These are phyloP conservation scores for Trichoderma simmonsii DNA, from an alignment of 2,329 filamentous ascomycete genomes.

Conservation along the genomic window DNA sequence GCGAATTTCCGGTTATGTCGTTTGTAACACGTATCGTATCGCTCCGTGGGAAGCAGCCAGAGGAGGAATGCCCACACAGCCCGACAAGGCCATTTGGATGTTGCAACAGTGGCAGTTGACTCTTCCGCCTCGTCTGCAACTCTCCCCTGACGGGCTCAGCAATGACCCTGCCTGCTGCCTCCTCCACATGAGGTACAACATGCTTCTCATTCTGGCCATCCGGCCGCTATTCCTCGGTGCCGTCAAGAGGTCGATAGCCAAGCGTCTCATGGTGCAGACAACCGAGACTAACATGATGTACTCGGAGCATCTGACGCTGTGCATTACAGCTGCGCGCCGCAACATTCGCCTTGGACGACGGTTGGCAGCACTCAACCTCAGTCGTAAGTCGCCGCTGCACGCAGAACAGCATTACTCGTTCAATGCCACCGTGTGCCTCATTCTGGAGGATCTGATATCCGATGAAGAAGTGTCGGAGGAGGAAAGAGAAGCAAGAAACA, in stretches of 20 bases:
- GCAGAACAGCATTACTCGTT: conserved; percentile 48
- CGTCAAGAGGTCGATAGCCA: conserved; percentile 46
- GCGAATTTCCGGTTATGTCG: conserved; percentile 47
- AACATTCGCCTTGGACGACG: conserved; percentile 46
- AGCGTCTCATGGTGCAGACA: conserved; percentile 33
- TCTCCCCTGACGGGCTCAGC: conserved; percentile 35
- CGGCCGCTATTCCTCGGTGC: conserved; percentile 47
- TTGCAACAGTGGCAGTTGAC: conserved; percentile 41
- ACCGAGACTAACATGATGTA: conserved; percentile 25
- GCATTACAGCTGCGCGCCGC: conserved; percentile 43
- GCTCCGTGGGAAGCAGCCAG: conserved; percentile 31
- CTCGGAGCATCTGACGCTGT: conserved; percentile 34
- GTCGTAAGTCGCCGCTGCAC: conserved; percentile 40
- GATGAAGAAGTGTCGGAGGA: conserved; percentile 26
- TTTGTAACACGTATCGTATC: conserved; percentile 45
- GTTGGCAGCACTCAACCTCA: conserved; percentile 35
- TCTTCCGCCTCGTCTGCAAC: conserved; percentile 38
- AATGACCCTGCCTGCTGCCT: conserved; percentile 42
- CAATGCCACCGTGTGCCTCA: conserved; percentile 48
- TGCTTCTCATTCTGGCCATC: conserved; percentile 48
- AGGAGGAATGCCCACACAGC: conserved; percentile 30
- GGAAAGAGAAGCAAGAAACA: conserved; percentile 23
- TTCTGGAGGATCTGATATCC: conserved; percentile 44
- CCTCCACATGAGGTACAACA: conserved; percentile 50
- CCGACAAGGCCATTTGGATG: conserved; percentile 40